These are phyloP conservation scores for Umbelopsis sp. DNA, from an alignment of 371 early-diverging fungal genomes.

Conservation along the genomic window DNA sequence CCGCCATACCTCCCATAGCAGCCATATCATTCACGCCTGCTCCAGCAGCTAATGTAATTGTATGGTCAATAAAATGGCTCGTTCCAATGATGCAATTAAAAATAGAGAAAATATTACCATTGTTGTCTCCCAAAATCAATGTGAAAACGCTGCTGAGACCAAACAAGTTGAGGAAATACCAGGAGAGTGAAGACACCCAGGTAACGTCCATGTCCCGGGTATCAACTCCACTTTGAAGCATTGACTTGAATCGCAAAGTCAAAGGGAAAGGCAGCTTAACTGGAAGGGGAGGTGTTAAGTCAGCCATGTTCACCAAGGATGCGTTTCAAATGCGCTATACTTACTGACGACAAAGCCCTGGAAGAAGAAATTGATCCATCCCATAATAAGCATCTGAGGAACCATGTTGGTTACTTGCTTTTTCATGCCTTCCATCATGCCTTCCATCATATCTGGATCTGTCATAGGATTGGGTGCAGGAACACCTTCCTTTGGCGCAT, in stretches of 20 bases:
- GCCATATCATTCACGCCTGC: conserved; percentile 85
- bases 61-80: not conserved
- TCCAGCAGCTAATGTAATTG: conserved; percentile 73
- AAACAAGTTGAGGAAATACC: conserved; percentile 98
- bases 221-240: conserved; percentile 96
- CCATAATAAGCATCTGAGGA: conserved; percentile 98
- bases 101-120: conserved; percentile 55
- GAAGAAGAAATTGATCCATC: conserved; percentile 98
- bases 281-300: conserved; percentile 24
- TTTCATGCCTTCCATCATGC: conserved; percentile 97
- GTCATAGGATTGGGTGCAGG: conserved; percentile 81
- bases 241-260: conserved; percentile 94
- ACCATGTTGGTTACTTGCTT: conserved; percentile 94
- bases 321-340: conserved; percentile 24
- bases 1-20: conserved; percentile 80
- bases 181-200: conserved; percentile 96
- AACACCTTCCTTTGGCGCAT: conserved; percentile 58
- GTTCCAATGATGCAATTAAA: not conserved
- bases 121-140: conserved; percentile 89
- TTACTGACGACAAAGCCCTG: conserved; percentile 94
- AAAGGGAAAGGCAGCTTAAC: conserved; percentile 96
- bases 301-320: not conserved
- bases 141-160: conserved; percentile 92
- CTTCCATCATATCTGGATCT: conserved; percentile 92
- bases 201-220: conserved; percentile 96